phyloP scores from a whole-genome alignment of 2,329 filamentous ascomycete species.

The Aschersonia sp. region DNA sequence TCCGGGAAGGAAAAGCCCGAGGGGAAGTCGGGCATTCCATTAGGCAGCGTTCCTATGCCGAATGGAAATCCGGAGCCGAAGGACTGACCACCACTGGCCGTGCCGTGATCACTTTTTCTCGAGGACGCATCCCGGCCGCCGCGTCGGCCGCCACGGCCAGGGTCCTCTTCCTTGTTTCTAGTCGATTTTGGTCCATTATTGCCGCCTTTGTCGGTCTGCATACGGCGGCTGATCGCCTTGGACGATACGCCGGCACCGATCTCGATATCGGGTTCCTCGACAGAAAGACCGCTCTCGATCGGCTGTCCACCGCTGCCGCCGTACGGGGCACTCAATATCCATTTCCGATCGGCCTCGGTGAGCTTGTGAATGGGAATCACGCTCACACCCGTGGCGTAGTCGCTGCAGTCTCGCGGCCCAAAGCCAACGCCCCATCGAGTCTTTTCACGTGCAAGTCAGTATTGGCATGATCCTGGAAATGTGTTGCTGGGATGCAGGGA shows the following conservation, averaged over 20 bases:
- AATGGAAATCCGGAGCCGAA: conserved; percentile 18
- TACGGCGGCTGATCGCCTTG: conserved; percentile 62
- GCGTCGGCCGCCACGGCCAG: conserved; percentile 12
- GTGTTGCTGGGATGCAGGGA: too few relatives aligned
- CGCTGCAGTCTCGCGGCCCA: conserved; percentile 90
- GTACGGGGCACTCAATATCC: conserved; percentile 88
- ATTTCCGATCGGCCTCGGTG: conserved; percentile 93
- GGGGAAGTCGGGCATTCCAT: conserved; percentile 28
- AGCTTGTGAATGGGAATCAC: conserved; percentile 85
- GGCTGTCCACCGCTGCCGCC: conserved; percentile 77
- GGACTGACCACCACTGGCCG: conserved; percentile 7
- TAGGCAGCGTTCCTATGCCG: conserved; percentile 23
- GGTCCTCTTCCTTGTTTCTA: conserved; percentile 25
- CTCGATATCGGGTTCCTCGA: conserved; percentile 97
- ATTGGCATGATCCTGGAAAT: not conserved
- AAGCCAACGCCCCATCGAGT: conserved; percentile 98
- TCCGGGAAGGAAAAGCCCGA: conserved; percentile 24
- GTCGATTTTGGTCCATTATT: conserved; percentile 50
- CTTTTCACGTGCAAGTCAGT: conserved; percentile 23
- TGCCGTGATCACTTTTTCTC: conserved; percentile 7
- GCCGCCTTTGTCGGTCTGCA: conserved; percentile 55
- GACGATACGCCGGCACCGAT: conserved; percentile 95
- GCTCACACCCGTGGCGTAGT: conserved; percentile 85
- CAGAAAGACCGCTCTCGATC: conserved; percentile 71
- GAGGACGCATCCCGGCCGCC: conserved; percentile 9